phyloP scores from a whole-genome alignment of 2,329 filamentous ascomycete species.

The Chalaropsis thielavioides region DNA sequence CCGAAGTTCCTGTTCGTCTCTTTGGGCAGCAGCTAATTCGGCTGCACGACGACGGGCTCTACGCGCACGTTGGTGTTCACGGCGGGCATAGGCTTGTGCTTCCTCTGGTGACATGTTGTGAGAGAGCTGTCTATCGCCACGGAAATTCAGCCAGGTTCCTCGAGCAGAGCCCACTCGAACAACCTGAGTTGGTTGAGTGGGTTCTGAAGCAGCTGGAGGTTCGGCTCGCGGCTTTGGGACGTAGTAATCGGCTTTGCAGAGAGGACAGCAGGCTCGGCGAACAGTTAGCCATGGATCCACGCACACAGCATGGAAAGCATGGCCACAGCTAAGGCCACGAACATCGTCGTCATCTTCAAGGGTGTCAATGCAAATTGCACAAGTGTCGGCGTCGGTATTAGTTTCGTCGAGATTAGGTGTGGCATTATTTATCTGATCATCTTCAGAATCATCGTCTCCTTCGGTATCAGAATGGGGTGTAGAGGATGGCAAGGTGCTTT shows the following conservation, averaged over 20 bases:
- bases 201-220: slow-evolving; percentile 24
- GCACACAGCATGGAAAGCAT: slow-evolving; percentile 92
- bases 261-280: slow-evolving; percentile 83
- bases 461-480: slow-evolving; percentile 27
- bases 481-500: not conserved
- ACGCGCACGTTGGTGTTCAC: slow-evolving; percentile 13
- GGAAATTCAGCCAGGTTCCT: slow-evolving; percentile 28
- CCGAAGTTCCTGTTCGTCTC: slow-evolving; percentile 13
- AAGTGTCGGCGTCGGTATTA: slow-evolving; percentile 68
- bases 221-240: slow-evolving; percentile 70
- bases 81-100: slow-evolving; percentile 6
- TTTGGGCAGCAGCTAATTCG: slow-evolving; percentile 7
- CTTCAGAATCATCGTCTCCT: slow-evolving; percentile 52
- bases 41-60: slow-evolving; percentile 12
- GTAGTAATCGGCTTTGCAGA: slow-evolving; percentile 97
- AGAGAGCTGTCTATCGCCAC: slow-evolving; percentile 23
- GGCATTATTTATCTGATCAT: slow-evolving; percentile 72
- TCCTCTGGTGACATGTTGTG: slow-evolving; percentile 23
- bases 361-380: slow-evolving; percentile 88
- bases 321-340: slow-evolving; percentile 85
- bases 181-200: slow-evolving; percentile 24
- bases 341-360: slow-evolving; percentile 94
- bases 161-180: slow-evolving; percentile 35
- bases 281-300: slow-evolving; percentile 95
- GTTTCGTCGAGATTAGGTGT: slow-evolving; percentile 54